Conservation (phyloP, 192 early-diverging fungal species). For the Coemansia sp. region DNA sequence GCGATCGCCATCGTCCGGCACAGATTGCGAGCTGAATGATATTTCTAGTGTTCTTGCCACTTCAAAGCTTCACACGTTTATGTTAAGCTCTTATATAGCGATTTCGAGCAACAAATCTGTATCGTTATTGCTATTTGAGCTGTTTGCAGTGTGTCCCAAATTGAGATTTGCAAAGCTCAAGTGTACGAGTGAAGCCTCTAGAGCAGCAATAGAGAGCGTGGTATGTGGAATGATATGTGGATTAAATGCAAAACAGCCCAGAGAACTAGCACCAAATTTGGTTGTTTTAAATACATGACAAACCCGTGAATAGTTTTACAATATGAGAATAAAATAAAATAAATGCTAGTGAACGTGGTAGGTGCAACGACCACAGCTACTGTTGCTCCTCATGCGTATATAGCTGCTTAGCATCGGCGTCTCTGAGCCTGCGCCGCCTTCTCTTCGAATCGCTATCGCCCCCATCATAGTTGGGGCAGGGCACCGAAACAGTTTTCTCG, state of each 20-base stretch:
- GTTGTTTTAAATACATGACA: not conserved
- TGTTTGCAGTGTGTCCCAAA: not conserved
- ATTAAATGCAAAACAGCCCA: no score
- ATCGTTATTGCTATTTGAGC: not conserved
- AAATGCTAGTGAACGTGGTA: no score
- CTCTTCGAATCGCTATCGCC: not conserved
- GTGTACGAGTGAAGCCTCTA: not conserved
- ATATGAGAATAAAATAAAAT: no score
- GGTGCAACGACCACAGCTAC: not conserved
- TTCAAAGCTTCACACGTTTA: not conserved
- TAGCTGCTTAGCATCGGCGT: not conserved
- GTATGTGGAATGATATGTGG: not conserved
- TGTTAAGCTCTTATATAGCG: not conserved
- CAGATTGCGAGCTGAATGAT: not conserved
- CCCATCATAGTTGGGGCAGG: conserved; percentile 19
- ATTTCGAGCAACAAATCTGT: no score
- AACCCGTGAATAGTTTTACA: no score
- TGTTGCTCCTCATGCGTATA: not conserved
- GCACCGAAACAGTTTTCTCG: conserved; percentile 25
- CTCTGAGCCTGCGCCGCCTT: conserved; percentile 2
- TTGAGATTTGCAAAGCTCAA: not conserved
- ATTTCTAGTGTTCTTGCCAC: not conserved
- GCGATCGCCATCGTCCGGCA: not conserved
- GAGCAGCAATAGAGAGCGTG: not conserved
- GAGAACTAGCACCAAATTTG: not conserved